Conservation (phyloP, 2,329 filamentous ascomycete species). For the Monilinia fructigena region DNA sequence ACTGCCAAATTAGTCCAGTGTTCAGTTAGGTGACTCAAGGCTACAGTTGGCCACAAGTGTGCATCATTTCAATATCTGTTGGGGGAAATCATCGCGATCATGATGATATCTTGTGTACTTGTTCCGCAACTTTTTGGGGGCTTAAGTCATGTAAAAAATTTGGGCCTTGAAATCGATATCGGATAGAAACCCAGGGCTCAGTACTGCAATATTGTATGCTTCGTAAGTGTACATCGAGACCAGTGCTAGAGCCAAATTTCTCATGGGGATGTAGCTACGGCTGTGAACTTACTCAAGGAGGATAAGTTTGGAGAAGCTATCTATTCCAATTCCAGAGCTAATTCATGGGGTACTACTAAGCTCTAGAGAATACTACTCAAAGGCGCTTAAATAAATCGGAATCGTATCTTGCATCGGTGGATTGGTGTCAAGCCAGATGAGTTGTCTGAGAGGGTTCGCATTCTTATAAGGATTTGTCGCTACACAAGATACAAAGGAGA, state of each 20-base stretch:
- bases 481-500: background rate
- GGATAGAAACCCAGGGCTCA: background rate
- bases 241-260: background rate
- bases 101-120: slow-evolving; percentile 9
- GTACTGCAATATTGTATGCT: background rate
- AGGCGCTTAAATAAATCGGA: background rate
- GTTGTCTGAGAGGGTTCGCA: background rate
- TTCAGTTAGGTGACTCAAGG: background rate
- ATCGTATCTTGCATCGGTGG: background rate
- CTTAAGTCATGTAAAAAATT: background rate
- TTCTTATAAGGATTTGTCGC: background rate
- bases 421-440: background rate
- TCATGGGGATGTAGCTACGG: background rate
- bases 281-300: background rate
- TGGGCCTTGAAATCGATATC: background rate
- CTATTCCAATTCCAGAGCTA: background rate
- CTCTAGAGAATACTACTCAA: background rate
- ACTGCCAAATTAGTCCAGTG: background rate
- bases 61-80: slow-evolving; percentile 4
- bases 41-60: slow-evolving; percentile 16
- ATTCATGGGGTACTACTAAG: background rate
- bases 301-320: background rate
- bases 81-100: slow-evolving; percentile 13
- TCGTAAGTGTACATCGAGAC: slow-evolving; percentile 1
- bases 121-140: background rate